Evolutionary conservation across 805 yeast genomes (phyloP), one percentile per base, ranked within the genome.

Genomic region (Sugiyamaella valdiviana): DNA sequence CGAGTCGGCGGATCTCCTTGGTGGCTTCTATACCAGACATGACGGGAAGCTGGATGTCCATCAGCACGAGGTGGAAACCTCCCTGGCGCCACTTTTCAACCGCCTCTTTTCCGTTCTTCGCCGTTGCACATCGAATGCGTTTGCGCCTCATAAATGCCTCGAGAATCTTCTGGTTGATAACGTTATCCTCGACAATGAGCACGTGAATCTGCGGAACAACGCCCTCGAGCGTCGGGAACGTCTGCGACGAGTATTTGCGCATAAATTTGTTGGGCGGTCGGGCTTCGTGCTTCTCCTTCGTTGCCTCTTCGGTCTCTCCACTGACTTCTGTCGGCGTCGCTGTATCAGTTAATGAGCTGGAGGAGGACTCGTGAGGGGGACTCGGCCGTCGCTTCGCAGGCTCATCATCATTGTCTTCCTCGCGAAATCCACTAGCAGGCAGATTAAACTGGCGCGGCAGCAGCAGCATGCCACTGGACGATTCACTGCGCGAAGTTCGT

Each of bases 31-130:
- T 78, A 29, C 99, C 99, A 1, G 96, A 86, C 74, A 91, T 81
- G 1, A 89, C 95, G 0, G 99, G 99, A 48, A 93, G 72, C 67
- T 93, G 98, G 59, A 93, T 85, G 71, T 93, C 99, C 99, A 93
- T 93, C 39, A 93, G 75, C 36, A 95, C 95, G 54, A 93, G 71
- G 63, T 93, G 98, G 61, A 85, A 88, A 0, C 97, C 97, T 10
- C 99, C 99, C 51, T 78, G 80, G 55, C 87, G 75, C 98, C 98
- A 93, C 66, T 82, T 85, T 54, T 89, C 95, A 2, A 93, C 78
- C 1, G 99, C 99, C 61, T 93, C 98, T 57, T 82, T 80, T 23
- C 99, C 99, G 57, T 89, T 91, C 51, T 85, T 83, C 3, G 98
- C 98, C 40, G 89, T 82, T 52, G 82, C 83, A 55, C 82, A 88